Evolutionary conservation across 192 early-diverging fungal genomes (phyloP), one percentile per base, ranked within the genome.

Genomic region (Gonapodya prolifera): DNA sequence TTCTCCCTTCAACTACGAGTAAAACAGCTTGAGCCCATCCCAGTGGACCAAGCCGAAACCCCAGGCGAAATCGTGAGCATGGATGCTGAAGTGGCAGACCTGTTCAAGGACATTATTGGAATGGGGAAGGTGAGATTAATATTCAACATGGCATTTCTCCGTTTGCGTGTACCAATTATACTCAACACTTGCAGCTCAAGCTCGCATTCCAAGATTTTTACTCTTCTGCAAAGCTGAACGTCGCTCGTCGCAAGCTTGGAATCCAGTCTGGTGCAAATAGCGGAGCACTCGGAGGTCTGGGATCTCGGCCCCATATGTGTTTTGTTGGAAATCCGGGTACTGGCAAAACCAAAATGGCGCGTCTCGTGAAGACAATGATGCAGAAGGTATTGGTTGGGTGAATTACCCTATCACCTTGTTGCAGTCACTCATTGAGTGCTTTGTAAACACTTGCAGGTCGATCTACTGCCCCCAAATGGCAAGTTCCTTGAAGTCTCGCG

Each of bases 261-360:
- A 61, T 61, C 45, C 8, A 8, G 8, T 16, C 45, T 23, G 45
- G 45, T 16, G 8, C 45, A 23, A n/a, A n/a, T n/a, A n/a, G n/a
- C n/a, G n/a, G n/a, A n/a, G n/a, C n/a, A n/a, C n/a, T n/a, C n/a
- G n/a, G n/a, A n/a, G n/a, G n/a, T n/a, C n/a, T n/a, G n/a, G 23
- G 8, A 16, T 8, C 45, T 61, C 45, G 45, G 8, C 45, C 45
- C 71, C 71, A 73, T 32, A 73, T 73, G 71, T 2, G 2, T 8
- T 73, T 73, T 32, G 29, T 73, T 8, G 71, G 71, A 2, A 73
- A 73, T 29, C 71, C 71, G 16, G 71, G 71, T 18, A 73, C 71
- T 8, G 71, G 71, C 71, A 73, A 73, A 29, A 73, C 71, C 71
- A 73, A 18, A 18, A 32, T 73, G 28, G 71, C 71, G 16, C 18